phyloP scores from a whole-genome alignment of 306 rosid species.

The Glycine soja region DNA sequence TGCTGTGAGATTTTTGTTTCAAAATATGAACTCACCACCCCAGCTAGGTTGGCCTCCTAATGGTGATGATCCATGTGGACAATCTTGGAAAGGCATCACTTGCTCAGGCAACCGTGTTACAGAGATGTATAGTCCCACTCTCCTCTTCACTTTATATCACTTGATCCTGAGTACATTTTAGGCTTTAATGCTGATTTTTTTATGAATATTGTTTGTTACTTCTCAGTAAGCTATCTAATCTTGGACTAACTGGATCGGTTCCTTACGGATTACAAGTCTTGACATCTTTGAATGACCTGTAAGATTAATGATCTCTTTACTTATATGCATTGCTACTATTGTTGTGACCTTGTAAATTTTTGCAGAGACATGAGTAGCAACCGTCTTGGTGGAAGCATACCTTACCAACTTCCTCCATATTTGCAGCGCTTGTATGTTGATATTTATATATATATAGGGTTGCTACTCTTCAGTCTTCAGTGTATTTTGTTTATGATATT shows the following conservation, averaged over 20 bases:
- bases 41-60: constrained; percentile 81
- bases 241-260: constrained; percentile 69
- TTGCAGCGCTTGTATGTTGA: constrained; percentile 70
- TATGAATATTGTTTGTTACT: constrained; percentile 38
- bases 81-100: constrained; percentile 84
- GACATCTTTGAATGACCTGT: constrained; percentile 71
- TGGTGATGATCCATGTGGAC: constrained; percentile 90
- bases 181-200: constrained; percentile 45
- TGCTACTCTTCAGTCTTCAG: constrained; percentile 23
- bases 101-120: constrained; percentile 80
- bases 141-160: constrained; percentile 30
- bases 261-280: constrained; percentile 64
- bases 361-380: constrained; percentile 90
- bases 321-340: constrained; percentile 22
- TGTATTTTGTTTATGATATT: constrained; percentile 25
- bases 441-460: constrained; percentile 4
- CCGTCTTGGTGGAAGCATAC: constrained; percentile 71
- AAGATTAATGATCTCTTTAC: constrained; percentile 52
- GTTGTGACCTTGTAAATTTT: constrained; percentile 44
- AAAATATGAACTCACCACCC: constrained; percentile 62
- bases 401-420: constrained; percentile 81
- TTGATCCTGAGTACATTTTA: constrained; percentile 23
- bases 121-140: constrained; percentile 66
- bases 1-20: constrained; percentile 62
- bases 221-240: constrained; percentile 70